Base-by-base conservation (phyloP, 1,284 basidiomycete genomes). In the Moesziomyces parantarcticus region DNA sequence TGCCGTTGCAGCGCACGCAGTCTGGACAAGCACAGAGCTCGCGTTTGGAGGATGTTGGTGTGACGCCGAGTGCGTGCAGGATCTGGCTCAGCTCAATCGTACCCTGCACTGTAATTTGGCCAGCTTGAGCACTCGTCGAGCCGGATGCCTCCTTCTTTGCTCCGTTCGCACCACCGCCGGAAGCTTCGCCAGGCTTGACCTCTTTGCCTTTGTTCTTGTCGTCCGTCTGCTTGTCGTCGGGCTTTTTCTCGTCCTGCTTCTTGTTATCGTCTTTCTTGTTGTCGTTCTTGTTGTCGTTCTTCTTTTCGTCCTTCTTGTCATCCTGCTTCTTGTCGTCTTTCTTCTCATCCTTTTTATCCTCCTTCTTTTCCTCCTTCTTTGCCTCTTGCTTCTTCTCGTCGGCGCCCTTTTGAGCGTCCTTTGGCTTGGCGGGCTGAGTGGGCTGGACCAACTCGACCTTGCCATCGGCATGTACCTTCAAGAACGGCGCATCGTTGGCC, bases 381-480 rank as follows among this genome's bases (percentile, higher is more conserved):
- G 23, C 34, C 36, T 52, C 25, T 32, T 54, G 52, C 20, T 48
- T 39, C 44, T 52, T 44, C 40, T 22, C 22, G 16, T 52, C 29
- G 13, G 7, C 23, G 22, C 25, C 22, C 13, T 50, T 18, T 16
- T 50, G 49, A 11, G 34, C 39, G 21, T 50, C 36, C 36, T 50
- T 50, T 6, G n/a, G n/a, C 48, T 26, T 36, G 4, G 18, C 29
- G 40, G 49, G 56, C 41, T 46, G 56, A 14, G 34, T 41, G 10
- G 22, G 49, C 18, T 68, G 50, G 5, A 68, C 59, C 26, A 68
- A 16, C 56, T 62, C 65, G 0, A 58, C 65, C 39, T 49, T 61
- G 2, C 65, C 65, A 48, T 68, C 59, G 16, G 59, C 54, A 23
- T 51, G 48, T 10, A 68, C 55, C 32, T 62, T 62, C 20, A 63